A percentile compares a stretch with the other conserved stretches of the same genome.
These are phyloP conservation scores for Dianthus caryophyllus DNA, from an alignment of 148 eudicot species.

Conservation along the genomic window DNA sequence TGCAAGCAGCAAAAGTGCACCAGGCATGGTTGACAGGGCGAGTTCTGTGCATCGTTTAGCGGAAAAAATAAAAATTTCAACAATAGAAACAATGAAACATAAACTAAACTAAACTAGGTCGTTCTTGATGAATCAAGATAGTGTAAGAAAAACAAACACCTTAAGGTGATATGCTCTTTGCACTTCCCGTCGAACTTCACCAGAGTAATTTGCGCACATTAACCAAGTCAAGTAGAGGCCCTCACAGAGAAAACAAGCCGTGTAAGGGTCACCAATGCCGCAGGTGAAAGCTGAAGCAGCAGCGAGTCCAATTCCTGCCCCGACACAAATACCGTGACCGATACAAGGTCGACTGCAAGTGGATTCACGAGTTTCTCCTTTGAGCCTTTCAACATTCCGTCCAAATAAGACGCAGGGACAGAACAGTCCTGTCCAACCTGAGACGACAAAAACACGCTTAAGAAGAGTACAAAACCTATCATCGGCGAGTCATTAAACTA, in stretches of 20 bases:
- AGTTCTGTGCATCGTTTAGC: constrained; percentile 47
- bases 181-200: constrained; percentile 64
- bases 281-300: constrained; percentile 63
- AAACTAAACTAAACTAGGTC: background rate
- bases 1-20: constrained; percentile 98
- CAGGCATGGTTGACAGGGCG: constrained; percentile 85
- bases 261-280: constrained; percentile 89
- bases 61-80: background rate
- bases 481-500: too few relatives aligned
- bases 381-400: constrained; percentile 66
- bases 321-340: constrained; percentile 74
- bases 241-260: constrained; percentile 69
- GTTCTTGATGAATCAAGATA: too few relatives aligned
- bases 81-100: background rate
- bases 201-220: constrained; percentile 92
- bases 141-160: constrained; percentile 33
- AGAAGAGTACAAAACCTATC: too few relatives aligned
- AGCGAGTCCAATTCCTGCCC: constrained; percentile 82
- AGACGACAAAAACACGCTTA: constrained; percentile 3
- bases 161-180: constrained; percentile 84
- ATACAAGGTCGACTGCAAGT: constrained; percentile 76
- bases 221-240: constrained; percentile 85
- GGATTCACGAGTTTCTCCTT: constrained; percentile 43
- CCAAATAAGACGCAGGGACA: constrained; percentile 96
- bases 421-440: constrained; percentile 87